Base-by-base conservation (phyloP, 768 basidiomycete species). In the Suillus brevipes region DNA sequence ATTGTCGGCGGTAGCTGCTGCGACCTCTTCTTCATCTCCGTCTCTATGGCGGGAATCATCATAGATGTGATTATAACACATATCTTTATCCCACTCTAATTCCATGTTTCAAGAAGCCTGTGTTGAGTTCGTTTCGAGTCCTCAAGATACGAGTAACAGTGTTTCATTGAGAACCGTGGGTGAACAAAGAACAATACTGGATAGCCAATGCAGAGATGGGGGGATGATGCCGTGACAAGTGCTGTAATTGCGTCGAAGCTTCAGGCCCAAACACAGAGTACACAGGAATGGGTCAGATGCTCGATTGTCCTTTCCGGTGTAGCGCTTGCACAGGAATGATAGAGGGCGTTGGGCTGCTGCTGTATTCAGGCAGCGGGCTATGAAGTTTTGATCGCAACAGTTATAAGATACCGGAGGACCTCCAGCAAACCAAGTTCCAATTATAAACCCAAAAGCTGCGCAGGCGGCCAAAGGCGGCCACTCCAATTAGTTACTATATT, bases 361-460 rank as follows among this genome's bases (percentile, higher is more conserved):
- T 59, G 25, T 8, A 59, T 59, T 13, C 3, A 42, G 58, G 1
- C 1, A 42, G 38, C 57, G 25, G 58, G 58, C 58, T 59, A 42
- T 59, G 58, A 43, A 4, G n/a, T n/a, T n/a, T 20, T 25, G 25
- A 58, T 59, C 38, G 38, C 18, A 59, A 55, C 38, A 59, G 38
- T 37, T 31, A 3, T 4, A 2, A 40, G 40, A 59, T 42, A 31
- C 58, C 58, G 58, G 31, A 31, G 31, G 31, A 31, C 28, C 28
- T 28, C 31, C 31, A 31, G 31, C 43, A 40, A 62, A 40, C n/a
- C 1, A 4, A 10, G 63, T 62, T 36, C 66, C 69, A 62, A 52
- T 62, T 68, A 64, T 72, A 66, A 64, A 25, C 8, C 9, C 9
- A 36, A 45, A 63, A 50, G 69, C 69, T 66, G 66, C 62, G 63